Base-by-base conservation (phyloP, 192 early-diverging fungal species). In the Backusella tuberculispora region DNA sequence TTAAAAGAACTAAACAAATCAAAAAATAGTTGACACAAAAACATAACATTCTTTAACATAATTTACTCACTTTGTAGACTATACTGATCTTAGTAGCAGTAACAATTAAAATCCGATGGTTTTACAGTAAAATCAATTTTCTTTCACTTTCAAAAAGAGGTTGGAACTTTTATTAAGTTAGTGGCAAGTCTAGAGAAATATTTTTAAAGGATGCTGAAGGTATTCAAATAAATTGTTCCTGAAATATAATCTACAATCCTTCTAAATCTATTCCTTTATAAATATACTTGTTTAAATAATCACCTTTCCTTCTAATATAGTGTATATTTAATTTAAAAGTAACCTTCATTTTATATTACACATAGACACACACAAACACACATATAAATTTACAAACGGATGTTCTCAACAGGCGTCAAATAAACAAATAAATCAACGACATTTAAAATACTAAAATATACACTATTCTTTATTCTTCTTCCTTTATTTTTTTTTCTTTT, bases 21-120 rank as follows among this genome's bases (percentile, higher is more conserved):
- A 60, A 60, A 5, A 10, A 60, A 60, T 60, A 60, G 10, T 26
- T 26, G 26, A 26, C 21, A 60, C 50, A 53, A 19, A 53, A 53
- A 19, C n/a, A 53, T 53, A 53, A 53, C 53, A 60, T 60, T 60
- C 53, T 60, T 60, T 60, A 9, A 60, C 24, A 60, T 26, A 60
- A 60, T 26, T 26, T 60, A 60, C 21, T 24, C 21, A 26, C 21
- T 60, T 60, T 60, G 53, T 60, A 60, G 26, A 12, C 15, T 7
- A 10, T 4, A 26, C 12, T 60, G 10, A 60, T 26, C 50, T 26
- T 26, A 24, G 53, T 7, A 60, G 12, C 53, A 60, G 29, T 34
- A 60, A 60, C 53, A 60, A 60, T 24, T 60, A 60, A 60, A 60
- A 60, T 29, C 53, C 53, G 53, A 60, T 60, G 53, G 9, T 26